Evolutionary conservation across 2,329 filamentous ascomycete genomes (phyloP).

Genomic region (Alternaria ethzedia): DNA sequence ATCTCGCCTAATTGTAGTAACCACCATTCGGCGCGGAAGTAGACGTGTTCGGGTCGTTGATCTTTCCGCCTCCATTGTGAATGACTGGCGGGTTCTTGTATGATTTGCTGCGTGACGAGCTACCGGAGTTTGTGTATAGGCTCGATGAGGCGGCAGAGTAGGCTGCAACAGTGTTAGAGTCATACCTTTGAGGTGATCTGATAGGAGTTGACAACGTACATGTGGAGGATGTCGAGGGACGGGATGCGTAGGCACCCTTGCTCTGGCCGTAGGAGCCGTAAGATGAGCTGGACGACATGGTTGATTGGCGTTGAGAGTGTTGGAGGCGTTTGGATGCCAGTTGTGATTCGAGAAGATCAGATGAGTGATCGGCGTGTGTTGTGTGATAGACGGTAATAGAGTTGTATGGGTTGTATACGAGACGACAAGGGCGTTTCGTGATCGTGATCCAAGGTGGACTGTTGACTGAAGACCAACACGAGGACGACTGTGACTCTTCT

Average conservation of each 20-base stretch:
- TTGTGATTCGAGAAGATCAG: constrained; percentile 18
- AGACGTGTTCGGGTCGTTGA: constrained; percentile 38
- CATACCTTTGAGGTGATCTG: neutral
- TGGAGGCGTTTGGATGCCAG: constrained; percentile 10
- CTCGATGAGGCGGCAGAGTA: constrained; percentile 28
- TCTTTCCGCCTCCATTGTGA: constrained; percentile 39
- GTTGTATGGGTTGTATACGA: constrained; percentile 17
- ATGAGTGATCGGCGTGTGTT: neutral
- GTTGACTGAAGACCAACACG: constrained; percentile 27
- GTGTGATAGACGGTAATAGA: constrained; percentile 10
- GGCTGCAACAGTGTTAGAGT: constrained; percentile 18
- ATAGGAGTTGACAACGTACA: constrained; percentile 24
- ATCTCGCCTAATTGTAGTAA: constrained; percentile 33
- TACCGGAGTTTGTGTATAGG: constrained; percentile 32
- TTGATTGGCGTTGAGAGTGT: constrained; percentile 20
- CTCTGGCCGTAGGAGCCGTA: constrained; percentile 33
- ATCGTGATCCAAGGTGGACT: neutral
- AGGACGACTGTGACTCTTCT: constrained; percentile 11
- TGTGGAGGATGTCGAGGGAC: constrained; percentile 33
- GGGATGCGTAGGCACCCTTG: constrained; percentile 31
- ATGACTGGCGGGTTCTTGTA: constrained; percentile 41
- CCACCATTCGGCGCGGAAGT: constrained; percentile 36
- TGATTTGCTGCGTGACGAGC: constrained; percentile 29
- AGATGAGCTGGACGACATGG: constrained; percentile 36
- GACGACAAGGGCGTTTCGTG: constrained; percentile 6